A percentile compares a stretch with the other conserved stretches of the same genome.
phyloP scores from a whole-genome alignment of 345 rosid species.

The Excoecaria cochinchinensis region DNA sequence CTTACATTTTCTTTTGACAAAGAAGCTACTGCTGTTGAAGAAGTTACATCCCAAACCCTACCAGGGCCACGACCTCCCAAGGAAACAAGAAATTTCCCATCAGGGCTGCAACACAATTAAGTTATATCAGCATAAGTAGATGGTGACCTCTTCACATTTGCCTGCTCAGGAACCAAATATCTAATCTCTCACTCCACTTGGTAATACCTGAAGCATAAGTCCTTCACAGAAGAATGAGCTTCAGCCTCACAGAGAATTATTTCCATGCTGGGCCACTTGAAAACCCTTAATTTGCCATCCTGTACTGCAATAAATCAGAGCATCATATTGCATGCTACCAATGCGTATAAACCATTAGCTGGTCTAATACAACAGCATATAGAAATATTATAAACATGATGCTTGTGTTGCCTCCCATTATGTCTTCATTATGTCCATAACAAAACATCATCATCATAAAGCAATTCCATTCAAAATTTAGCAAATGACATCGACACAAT shows the following conservation, averaged over 20 bases:
- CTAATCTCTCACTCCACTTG: conserved; percentile 5
- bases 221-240: conserved; percentile 64
- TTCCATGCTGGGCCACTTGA: conserved; percentile 92
- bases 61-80: conserved; percentile 68
- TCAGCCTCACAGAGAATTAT: conserved; percentile 54
- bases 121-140: conserved; percentile 22
- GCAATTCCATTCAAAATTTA: not conserved
- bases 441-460: conserved; percentile 2
- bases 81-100: conserved; percentile 80
- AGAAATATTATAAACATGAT: not conserved
- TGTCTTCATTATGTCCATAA: not conserved
- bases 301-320: conserved; percentile 59
- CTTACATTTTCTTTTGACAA: conserved; percentile 68
- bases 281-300: conserved; percentile 86
- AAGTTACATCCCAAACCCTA: conserved; percentile 81
- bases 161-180: conserved; percentile 14
- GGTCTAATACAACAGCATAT: not conserved
- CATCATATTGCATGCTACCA: conserved; percentile 29
- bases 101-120: conserved; percentile 51
- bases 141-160: conserved; percentile 8
- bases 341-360: not conserved
- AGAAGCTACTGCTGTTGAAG: conserved; percentile 55
- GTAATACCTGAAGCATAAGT: conserved; percentile 75
- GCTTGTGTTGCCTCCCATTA: not conserved
- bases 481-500: not conserved